Percentiles rank a stretch among this genome's conserved stretches.
phyloP scores from a whole-genome alignment of 306 rosid species.

The Medicago ruthenica region DNA sequence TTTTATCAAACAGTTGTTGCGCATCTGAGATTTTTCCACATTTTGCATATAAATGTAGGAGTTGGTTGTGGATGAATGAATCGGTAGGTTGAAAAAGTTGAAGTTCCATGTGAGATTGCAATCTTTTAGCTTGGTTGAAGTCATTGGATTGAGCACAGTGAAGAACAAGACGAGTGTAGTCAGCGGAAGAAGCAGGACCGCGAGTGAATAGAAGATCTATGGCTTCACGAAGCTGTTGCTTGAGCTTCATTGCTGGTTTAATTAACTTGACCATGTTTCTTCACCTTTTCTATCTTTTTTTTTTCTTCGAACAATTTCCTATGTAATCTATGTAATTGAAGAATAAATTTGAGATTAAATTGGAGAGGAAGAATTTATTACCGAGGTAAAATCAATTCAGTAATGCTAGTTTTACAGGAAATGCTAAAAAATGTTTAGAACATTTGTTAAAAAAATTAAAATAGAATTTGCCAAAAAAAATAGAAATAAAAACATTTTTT shows the following conservation, averaged over 20 bases:
- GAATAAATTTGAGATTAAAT: too few species aligned
- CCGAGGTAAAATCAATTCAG: too few species aligned
- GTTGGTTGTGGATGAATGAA: conserved; percentile 65
- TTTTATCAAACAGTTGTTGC: conserved; percentile 57
- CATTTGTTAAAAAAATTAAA: too few species aligned
- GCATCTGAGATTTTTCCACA: conserved; percentile 59
- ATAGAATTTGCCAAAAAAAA: too few species aligned
- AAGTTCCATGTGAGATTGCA: conserved; percentile 72
- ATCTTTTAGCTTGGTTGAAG: conserved; percentile 62
- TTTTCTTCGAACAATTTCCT: too few species aligned
- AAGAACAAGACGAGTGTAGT: conserved; percentile 67
- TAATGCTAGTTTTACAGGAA: too few species aligned
- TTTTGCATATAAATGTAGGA: conserved; percentile 62
- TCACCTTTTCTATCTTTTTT: too few species aligned
- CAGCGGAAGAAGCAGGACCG: conserved; percentile 57
- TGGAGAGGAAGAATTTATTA: too few species aligned
- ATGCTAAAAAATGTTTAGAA: too few species aligned
- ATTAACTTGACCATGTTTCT: neutral
- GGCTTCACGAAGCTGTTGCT: conserved; percentile 56
- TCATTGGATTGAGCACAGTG: conserved; percentile 65
- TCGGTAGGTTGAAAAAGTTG: conserved; percentile 61
- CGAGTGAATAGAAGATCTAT: conserved; percentile 52
- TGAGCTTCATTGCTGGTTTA: conserved; percentile 45
- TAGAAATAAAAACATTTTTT: too few species aligned
- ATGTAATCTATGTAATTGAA: too few species aligned